Conservation (phyloP, 257 asterid species). For the Pogostemon cablin region DNA sequence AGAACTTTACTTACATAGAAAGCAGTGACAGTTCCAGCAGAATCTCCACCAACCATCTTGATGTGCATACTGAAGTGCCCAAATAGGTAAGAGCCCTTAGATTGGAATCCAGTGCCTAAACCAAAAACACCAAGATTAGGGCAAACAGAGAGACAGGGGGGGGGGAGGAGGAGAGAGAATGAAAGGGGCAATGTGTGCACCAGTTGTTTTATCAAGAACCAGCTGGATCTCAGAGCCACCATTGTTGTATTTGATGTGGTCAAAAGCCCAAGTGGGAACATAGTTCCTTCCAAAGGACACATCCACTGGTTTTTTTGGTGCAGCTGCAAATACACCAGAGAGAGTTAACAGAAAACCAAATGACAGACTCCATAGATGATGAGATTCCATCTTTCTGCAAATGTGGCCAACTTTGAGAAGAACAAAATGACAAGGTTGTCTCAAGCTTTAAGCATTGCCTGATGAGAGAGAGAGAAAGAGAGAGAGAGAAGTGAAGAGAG, state of each 20-base stretch:
- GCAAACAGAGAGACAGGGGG: neutral
- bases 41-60: conserved; percentile 85
- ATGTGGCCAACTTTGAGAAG: conserved; percentile 8
- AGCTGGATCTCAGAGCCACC: conserved; percentile 82
- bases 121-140: neutral
- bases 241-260: conserved; percentile 70
- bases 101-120: conserved; percentile 80
- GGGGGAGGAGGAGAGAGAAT: neutral
- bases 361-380: conserved; percentile 22
- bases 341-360: conserved; percentile 28
- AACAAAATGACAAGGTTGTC: neutral
- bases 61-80: conserved; percentile 84
- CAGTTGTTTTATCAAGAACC: conserved; percentile 67
- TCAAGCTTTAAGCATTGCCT: neutral
- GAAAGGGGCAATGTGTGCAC: conserved; percentile 24
- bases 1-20: conserved; percentile 58
- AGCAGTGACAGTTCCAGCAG: conserved; percentile 92
- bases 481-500: neutral
- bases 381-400: conserved; percentile 36
- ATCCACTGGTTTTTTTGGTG: conserved; percentile 55
- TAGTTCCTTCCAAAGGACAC: conserved; percentile 80
- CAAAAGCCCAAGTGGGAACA: conserved; percentile 77
- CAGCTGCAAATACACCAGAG: conserved; percentile 46
- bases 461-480: neutral
- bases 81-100: conserved; percentile 76